Base-by-base conservation (phyloP, 2,329 filamentous ascomycete species). In the Neurospora sp. region DNA sequence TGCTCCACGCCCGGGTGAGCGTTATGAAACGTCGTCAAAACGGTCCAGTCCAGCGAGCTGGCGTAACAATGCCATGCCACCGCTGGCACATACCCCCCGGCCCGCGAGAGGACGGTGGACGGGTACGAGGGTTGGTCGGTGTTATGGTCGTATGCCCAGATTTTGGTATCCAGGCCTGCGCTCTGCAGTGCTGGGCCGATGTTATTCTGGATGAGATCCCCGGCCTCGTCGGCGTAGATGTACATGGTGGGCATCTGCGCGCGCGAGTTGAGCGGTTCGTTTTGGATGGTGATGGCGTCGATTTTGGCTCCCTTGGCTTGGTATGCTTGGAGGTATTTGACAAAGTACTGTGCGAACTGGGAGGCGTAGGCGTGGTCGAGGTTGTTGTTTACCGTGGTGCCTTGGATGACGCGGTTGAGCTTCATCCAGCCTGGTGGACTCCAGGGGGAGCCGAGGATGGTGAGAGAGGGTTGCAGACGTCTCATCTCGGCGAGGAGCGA, bases 141-240 rank as follows among this genome's bases (percentile, higher is more conserved):
- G 73, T 79, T 79, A 75, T 79, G 78, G 68, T 82, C 80, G 66
- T 80, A 81, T 0, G 81, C 81, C 81, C 75, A 92, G 81, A 84
- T 77, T 57, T 77, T 72, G 3, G 80, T 82, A 71, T 77, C 74
- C 37, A 84, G 75, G 2, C 80, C 80, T 4, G 81, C 81, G 43
- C 73, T 73, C 69, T 74, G 74, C 28, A 83, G 74, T 4, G 80
- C 80, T 1, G 81, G 81, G 0, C 79, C 80, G 36, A 82, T 75
- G 69, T 79, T 77, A 67, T 83, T 73, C 40, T 76, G 77, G 67
- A 81, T 82, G 52, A 82, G 74, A 8, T 71, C 70, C 0, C 76
- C 78, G 3, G 80, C 79, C 74, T 82, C 80, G 66, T 80, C 79
- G 5, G 77, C 78, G 23, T 74, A 76, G 73, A 81, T 76, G 67